A percentile compares a stretch with the other conserved stretches of the same genome.
Conservation (phyloP, 352 stramenopile species). For the Phytophthora pistaciae region DNA sequence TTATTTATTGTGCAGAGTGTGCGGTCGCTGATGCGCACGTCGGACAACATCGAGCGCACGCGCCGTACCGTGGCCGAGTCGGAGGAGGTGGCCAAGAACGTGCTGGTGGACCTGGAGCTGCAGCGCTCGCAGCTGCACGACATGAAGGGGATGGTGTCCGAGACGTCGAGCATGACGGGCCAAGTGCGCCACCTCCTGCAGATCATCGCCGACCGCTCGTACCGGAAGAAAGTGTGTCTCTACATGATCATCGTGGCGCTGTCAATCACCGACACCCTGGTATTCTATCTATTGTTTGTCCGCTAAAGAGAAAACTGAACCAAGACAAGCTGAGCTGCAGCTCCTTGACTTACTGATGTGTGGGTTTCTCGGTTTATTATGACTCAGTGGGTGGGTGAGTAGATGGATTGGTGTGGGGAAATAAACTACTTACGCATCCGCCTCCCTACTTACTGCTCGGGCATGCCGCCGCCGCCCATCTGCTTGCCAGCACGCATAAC, state of each 20-base stretch:
- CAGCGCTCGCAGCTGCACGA: conserved; percentile 84
- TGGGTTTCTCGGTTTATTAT: conserved; percentile 42
- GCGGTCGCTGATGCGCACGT: conserved; percentile 71
- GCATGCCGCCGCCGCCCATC: conserved; percentile 89
- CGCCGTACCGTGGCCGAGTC: conserved; percentile 71
- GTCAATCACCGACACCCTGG: conserved; percentile 68
- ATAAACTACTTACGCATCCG: conserved; percentile 50
- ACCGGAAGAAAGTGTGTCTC: conserved; percentile 77
- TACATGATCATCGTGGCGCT: conserved; percentile 77
- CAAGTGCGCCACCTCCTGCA: conserved; percentile 73
- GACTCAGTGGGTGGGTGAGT: conserved; percentile 29
- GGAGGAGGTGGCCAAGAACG: conserved; percentile 74
- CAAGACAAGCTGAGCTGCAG: conserved; percentile 6
- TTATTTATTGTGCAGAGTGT: no score
- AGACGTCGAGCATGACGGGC: conserved; percentile 74
- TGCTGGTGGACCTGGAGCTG: conserved; percentile 82
- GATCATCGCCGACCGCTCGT: conserved; percentile 76
- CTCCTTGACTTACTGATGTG: neutral
- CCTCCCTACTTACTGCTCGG: conserved; percentile 67
- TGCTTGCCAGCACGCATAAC: conserved; percentile 99
- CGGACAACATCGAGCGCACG: conserved; percentile 78
- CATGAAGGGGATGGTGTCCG: conserved; percentile 82
- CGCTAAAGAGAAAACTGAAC: no score
- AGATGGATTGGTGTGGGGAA: conserved; percentile 35
- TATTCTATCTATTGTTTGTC: conserved; percentile 91